phyloP scores from a whole-genome alignment of 495 filamentous ascomycete genomes.

The Apodospora peruviana region DNA sequence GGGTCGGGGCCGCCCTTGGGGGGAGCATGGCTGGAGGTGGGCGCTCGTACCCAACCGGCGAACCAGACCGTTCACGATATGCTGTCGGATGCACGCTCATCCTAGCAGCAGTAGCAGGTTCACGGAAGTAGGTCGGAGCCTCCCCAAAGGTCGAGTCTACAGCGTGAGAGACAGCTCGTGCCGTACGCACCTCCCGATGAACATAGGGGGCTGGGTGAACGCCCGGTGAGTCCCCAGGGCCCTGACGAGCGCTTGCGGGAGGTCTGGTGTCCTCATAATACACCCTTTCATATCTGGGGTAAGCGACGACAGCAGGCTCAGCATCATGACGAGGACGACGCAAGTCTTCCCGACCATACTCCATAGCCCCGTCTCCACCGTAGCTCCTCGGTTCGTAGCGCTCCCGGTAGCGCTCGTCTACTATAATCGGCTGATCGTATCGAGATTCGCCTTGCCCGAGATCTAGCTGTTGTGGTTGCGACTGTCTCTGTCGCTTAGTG shows the following conservation, averaged over 20 bases:
- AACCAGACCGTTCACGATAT: slow-evolving; percentile 53
- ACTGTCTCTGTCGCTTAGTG: slow-evolving; percentile 47
- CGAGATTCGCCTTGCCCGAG: slow-evolving; percentile 38
- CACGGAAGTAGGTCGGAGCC: slow-evolving; percentile 53
- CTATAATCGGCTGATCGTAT: slow-evolving; percentile 21
- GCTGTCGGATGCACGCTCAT: slow-evolving; percentile 40
- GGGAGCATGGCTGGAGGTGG: slow-evolving; percentile 46
- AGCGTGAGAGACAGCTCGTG: slow-evolving; percentile 57
- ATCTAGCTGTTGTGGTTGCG: slow-evolving; percentile 36
- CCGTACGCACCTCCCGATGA: slow-evolving; percentile 37
- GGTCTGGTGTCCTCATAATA: slow-evolving; percentile 29
- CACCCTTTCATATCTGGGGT: slow-evolving; percentile 30
- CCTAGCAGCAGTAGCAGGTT: slow-evolving; percentile 30
- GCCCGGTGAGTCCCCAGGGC: slow-evolving; percentile 39
- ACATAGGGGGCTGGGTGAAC: slow-evolving; percentile 41
- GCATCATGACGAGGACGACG: slow-evolving; percentile 13
- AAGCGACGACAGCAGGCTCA: slow-evolving; percentile 15
- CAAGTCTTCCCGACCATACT: slow-evolving; percentile 21
- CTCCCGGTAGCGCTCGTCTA: slow-evolving; percentile 20
- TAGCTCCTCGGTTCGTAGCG: slow-evolving; percentile 16
- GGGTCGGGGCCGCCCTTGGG: slow-evolving; percentile 48
- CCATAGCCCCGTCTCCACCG: slow-evolving; percentile 20
- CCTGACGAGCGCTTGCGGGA: slow-evolving; percentile 42
- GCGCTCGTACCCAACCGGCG: slow-evolving; percentile 50
- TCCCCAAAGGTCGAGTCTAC: slow-evolving; percentile 36